Conservation (phyloP, 2,329 filamentous ascomycete species). For the Torrubiellomyces zombiae region DNA sequence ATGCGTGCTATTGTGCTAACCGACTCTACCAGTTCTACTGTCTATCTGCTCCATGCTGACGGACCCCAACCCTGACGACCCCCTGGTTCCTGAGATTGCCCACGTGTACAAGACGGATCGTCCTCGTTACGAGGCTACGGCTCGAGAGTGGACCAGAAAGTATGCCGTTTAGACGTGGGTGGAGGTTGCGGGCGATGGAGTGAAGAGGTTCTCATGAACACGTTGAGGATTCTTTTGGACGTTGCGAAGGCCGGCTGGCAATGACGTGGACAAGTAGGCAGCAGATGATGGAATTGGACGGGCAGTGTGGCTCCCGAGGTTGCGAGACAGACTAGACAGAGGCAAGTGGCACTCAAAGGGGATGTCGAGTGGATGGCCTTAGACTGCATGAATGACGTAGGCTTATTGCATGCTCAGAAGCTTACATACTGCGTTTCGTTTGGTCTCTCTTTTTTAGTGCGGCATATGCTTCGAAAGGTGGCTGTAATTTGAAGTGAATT, state of each 20-base stretch:
- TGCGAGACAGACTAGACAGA: constrained; percentile 19
- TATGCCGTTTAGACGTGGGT: constrained; percentile 84
- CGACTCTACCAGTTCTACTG: constrained; percentile 73
- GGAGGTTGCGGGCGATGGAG: constrained; percentile 6
- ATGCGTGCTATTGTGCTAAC: no score
- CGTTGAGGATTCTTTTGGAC: constrained; percentile 12
- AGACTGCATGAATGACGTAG: constrained; percentile 19
- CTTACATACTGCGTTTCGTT: constrained; percentile 5
- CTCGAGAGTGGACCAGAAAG: constrained; percentile 97
- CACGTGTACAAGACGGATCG: constrained; percentile 99
- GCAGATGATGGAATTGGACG: no score
- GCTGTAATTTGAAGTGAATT: no score
- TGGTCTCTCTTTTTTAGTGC: no score
- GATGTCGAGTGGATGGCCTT: constrained; percentile 21
- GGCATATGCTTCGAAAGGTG: no score
- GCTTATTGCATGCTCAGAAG: constrained; percentile 10
- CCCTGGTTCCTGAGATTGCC: constrained; percentile 94
- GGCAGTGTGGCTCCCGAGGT: constrained; percentile 11
- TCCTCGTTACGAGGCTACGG: constrained; percentile 86
- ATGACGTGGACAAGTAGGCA: no score
- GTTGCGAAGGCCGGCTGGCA: no score
- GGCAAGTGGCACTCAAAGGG: constrained; percentile 19
- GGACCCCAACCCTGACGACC: constrained; percentile 97
- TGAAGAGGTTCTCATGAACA: no score
- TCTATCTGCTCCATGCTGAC: constrained; percentile 99